Base-by-base conservation (phyloP, 352 stramenopile species). In the Globisporangium canariense region DNA sequence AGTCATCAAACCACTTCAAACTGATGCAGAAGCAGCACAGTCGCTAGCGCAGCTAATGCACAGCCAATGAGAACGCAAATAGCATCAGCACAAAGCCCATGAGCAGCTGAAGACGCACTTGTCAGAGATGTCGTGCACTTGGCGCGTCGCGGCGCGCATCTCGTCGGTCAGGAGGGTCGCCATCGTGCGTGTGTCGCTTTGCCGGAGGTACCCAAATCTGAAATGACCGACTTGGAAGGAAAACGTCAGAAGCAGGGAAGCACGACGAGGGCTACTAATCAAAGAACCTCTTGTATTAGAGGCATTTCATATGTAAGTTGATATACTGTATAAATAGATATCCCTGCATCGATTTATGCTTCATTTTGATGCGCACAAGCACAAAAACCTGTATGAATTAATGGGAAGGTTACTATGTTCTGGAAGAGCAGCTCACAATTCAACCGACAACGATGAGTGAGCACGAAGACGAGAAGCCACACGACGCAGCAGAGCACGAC, bases 41-140 rank as follows among this genome's bases (percentile, higher is more conserved):
- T 45, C 32, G 10, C 57, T 40, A 59, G 22, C 14, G 47, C 40
- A 58, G 34, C 50, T 25, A n/a, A 52, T 36, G 53, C 4, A 5
- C 32, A 61, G 40, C 11, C 10, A 30, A 47, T 2, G 6, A n/a
- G 47, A 4, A 20, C 30, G 45, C 41, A 22, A 16, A 18, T 20
- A 20, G 7, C 57, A 32, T 1, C 22, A 52, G 16, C 4, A 3
- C 1, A 46, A n/a, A 62, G 43, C 43, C 0, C 28, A 10, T 10
- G 18, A 14, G 3, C 40, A 52, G 25, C 25, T 13, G 22, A 40
- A 18, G 3, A 61, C 68, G 22, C 60, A 90, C 81, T 81, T 88
- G 66, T 87, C 76, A 0, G 81, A 86, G 54, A 89, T 38, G 11
- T 61, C 64, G 63, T 90, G 79, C 40, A 79, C 75, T 41, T 81